Evolutionary conservation across 306 rosid species (phyloP).

Genomic region (Pyrus pyrifolia): DNA sequence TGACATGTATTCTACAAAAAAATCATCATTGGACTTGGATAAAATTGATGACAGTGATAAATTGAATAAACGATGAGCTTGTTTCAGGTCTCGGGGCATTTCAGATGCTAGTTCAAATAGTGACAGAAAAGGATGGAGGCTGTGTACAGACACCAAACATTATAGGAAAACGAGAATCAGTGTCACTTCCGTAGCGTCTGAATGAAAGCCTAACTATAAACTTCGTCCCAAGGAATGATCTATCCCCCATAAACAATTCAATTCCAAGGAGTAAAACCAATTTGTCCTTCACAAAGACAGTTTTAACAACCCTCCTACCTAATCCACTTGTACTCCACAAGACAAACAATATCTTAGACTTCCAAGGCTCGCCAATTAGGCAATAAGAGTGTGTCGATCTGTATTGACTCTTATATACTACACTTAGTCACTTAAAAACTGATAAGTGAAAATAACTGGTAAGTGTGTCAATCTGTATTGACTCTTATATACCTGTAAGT

Average conservation of each 20-base stretch:
- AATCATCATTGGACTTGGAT: background rate
- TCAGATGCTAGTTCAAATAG: background rate
- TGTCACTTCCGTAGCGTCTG: background rate
- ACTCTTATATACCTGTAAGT: constrained; percentile 57
- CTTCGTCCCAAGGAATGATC: background rate
- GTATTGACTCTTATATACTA: background rate
- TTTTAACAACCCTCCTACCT: background rate
- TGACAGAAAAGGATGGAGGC: background rate
- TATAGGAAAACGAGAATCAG: background rate
- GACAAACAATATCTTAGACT: background rate
- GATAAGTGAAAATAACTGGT: background rate
- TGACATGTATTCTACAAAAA: background rate
- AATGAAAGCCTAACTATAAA: background rate
- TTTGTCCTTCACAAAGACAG: background rate
- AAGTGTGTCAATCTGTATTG: no score
- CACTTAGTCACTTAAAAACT: background rate
- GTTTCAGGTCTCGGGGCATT: background rate
- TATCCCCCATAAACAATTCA: background rate
- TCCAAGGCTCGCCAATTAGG: background rate
- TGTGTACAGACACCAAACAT: background rate
- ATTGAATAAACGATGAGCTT: background rate
- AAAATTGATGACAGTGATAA: background rate
- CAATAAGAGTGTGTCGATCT: background rate
- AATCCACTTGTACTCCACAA: background rate
- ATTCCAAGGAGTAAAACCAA: background rate